phyloP scores from a whole-genome alignment of 2,329 filamentous ascomycete genomes.

The Pseudogymnoascus sp. region DNA sequence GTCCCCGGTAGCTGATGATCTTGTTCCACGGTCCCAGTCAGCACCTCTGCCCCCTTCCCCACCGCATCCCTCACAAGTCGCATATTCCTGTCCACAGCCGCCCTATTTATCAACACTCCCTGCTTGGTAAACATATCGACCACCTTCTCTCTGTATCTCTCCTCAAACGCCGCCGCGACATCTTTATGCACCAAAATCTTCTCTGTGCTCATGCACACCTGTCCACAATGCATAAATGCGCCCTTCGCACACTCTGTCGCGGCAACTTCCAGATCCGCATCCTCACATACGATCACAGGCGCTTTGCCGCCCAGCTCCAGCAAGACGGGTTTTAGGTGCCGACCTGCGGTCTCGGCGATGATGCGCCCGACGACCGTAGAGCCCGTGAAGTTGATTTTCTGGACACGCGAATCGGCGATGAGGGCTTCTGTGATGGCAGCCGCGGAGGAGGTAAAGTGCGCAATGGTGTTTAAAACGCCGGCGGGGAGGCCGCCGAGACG shows the following conservation, averaged over 20 bases:
- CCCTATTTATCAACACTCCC: constrained; percentile 52
- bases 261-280: constrained; percentile 68
- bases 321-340: background rate
- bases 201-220: constrained; percentile 84
- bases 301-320: constrained; percentile 54
- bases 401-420: constrained; percentile 59
- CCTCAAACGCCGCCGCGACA: constrained; percentile 39
- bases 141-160: constrained; percentile 27
- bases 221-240: constrained; percentile 66
- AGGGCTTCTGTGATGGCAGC: constrained; percentile 58
- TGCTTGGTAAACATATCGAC: constrained; percentile 40
- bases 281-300: constrained; percentile 68
- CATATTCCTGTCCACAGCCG: constrained; percentile 59
- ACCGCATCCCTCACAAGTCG: constrained; percentile 60
- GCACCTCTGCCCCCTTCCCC: constrained; percentile 54
- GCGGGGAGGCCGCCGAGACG: constrained; percentile 68
- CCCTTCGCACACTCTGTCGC: constrained; percentile 62
- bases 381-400: constrained; percentile 84
- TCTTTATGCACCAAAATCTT: constrained; percentile 54
- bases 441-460: constrained; percentile 58
- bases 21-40: constrained; percentile 34
- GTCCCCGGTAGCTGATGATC: constrained; percentile 21
- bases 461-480: constrained; percentile 68
- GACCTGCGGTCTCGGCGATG: constrained; percentile 56
- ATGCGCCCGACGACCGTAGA: constrained; percentile 66